Conservation (phyloP, 1,139 yeast species). For the Candida tunisiensis region DNA sequence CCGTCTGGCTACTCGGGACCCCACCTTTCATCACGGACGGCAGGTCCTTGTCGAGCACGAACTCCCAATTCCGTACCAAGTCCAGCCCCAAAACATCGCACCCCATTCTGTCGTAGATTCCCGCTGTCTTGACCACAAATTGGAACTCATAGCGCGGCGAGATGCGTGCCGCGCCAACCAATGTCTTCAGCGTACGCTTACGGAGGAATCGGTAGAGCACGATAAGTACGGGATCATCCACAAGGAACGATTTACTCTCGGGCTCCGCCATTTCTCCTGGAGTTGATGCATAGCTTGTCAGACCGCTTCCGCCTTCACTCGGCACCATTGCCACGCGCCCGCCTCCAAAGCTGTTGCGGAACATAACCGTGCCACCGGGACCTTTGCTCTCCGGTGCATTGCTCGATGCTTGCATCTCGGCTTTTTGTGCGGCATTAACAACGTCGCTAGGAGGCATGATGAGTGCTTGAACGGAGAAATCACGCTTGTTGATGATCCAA, state of each 20-base stretch:
- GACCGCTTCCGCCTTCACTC: too few species aligned
- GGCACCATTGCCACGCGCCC: too few species aligned
- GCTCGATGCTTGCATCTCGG: too few species aligned
- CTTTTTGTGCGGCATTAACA: too few species aligned
- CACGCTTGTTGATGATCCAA: conserved; percentile 2
- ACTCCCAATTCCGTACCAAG: conserved; percentile 53
- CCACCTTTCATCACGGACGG: too few species aligned
- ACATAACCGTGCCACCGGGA: too few species aligned
- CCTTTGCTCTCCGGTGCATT: too few species aligned
- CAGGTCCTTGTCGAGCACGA: conserved; percentile 16
- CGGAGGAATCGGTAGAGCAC: conserved; percentile 49
- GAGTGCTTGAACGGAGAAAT: conserved; percentile 1
- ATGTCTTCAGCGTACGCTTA: conserved; percentile 27
- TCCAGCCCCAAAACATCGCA: conserved; percentile 65
- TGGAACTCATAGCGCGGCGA: conserved; percentile 28
- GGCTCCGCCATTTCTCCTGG: conserved; percentile 9
- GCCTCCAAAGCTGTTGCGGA: too few species aligned
- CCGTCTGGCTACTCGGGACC: too few species aligned
- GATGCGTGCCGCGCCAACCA: conserved; percentile 24
- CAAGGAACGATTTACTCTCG: conserved; percentile 32
- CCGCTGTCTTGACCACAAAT: conserved; percentile 43
- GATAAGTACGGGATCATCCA: conserved; percentile 70
- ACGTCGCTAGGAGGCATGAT: too few species aligned
- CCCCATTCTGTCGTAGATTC: conserved; percentile 75
- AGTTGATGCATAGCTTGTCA: conserved; percentile 2